A percentile compares a stretch with the other conserved stretches of the same genome.
phyloP scores from a whole-genome alignment of 176 grass and related monocot species.

The Phyllostachys edulis region DNA sequence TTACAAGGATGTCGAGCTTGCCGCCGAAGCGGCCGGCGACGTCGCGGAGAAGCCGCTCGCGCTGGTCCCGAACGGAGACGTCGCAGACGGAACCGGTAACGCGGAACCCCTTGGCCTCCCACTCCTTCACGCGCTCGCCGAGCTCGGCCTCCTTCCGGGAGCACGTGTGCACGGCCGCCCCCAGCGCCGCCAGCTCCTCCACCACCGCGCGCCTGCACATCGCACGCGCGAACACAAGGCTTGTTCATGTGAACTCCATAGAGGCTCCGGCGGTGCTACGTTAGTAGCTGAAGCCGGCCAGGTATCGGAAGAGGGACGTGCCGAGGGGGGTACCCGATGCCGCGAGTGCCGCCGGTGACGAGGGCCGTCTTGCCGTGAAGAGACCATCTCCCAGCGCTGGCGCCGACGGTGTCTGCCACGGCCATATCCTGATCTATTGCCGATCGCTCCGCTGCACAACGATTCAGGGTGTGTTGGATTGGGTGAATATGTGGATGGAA shows the following conservation, averaged over 20 bases:
- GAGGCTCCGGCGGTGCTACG: not conserved
- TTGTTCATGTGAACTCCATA: not conserved
- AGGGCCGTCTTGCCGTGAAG: constrained; percentile 65
- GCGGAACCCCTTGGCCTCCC: constrained; percentile 42
- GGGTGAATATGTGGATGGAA: too few relatives aligned
- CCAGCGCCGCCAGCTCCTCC: constrained; percentile 57
- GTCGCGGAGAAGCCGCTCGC: constrained; percentile 35
- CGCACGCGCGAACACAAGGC: not conserved
- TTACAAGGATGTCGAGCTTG: constrained; percentile 63
- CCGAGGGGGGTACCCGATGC: constrained; percentile 51
- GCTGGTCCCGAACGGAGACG: constrained; percentile 48
- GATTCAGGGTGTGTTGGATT: too few relatives aligned
- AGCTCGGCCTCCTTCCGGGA: constrained; percentile 60
- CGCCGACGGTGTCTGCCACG: not conserved
- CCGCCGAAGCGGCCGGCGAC: constrained; percentile 44
- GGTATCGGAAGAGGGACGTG: not conserved
- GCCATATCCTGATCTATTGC: not conserved
- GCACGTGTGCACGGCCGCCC: constrained; percentile 58
- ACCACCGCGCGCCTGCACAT: constrained; percentile 45
- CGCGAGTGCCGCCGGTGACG: constrained; percentile 78
- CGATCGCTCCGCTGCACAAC: not conserved
- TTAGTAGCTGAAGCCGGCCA: not conserved
- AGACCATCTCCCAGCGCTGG: constrained; percentile 47
- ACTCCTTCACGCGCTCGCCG: constrained; percentile 41
- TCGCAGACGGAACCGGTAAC: constrained; percentile 67